phyloP scores from a whole-genome alignment of 345 rosid species.

The Salix udensis region DNA sequence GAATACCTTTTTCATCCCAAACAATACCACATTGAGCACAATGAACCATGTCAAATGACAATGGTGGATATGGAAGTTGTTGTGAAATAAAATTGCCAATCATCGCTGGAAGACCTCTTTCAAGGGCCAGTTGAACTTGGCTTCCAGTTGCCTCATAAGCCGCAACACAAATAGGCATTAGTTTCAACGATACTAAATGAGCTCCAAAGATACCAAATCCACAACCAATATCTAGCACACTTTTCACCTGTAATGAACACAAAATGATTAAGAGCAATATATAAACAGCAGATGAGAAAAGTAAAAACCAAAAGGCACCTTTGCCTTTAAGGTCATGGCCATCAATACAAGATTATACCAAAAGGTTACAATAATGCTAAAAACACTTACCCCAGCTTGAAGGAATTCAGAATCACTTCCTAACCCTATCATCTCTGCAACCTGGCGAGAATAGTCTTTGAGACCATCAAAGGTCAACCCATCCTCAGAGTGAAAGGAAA shows the following conservation, averaged over 20 bases:
- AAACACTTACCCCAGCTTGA: slow-evolving; percentile 86
- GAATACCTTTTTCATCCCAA: slow-evolving; percentile 87
- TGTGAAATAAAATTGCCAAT: slow-evolving; percentile 78
- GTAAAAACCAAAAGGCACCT: background rate
- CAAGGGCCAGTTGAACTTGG: slow-evolving; percentile 94
- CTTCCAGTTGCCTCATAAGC: slow-evolving; percentile 93
- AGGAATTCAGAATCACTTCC: slow-evolving; percentile 82
- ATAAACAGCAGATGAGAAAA: background rate
- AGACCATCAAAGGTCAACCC: slow-evolving; percentile 87
- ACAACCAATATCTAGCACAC: slow-evolving; percentile 87
- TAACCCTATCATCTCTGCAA: slow-evolving; percentile 95
- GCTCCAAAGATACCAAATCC: slow-evolving; percentile 99
- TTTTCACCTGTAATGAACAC: slow-evolving; percentile 50
- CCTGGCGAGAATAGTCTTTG: slow-evolving; percentile 89
- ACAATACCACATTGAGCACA: slow-evolving; percentile 88
- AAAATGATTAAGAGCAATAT: slow-evolving; percentile 1
- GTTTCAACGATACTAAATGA: slow-evolving; percentile 69
- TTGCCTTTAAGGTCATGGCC: background rate
- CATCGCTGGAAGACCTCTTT: slow-evolving; percentile 98
- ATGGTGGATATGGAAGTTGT: slow-evolving; percentile 83
- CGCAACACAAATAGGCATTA: slow-evolving; percentile 87
- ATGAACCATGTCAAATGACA: slow-evolving; percentile 94
- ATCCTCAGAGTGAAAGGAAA: slow-evolving; percentile 86
- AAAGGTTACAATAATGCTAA: slow-evolving; percentile 16
- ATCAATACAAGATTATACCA: background rate